These are phyloP conservation scores for Tillandsia leiboldiana DNA, from an alignment of 176 grass and related monocot species.

Conservation along the genomic window DNA sequence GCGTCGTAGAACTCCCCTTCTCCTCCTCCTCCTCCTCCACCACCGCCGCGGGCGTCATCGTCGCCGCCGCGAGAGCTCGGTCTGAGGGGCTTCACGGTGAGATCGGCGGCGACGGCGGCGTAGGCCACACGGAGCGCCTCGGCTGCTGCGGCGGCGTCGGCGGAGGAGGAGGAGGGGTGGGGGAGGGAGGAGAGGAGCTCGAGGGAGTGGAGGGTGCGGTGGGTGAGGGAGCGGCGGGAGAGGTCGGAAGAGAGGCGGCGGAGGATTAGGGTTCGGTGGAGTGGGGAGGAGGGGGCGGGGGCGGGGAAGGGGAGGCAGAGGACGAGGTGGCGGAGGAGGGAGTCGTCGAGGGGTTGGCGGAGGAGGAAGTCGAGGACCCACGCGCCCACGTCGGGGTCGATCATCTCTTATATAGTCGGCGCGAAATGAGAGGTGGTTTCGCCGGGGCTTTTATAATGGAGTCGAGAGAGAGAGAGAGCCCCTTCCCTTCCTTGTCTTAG, in stretches of 20 bases:
- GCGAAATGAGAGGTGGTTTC: background rate
- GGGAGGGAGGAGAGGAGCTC: background rate
- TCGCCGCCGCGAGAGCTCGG: background rate
- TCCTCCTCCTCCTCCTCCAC: too few species aligned
- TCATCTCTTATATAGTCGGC: background rate
- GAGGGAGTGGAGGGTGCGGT: conserved; percentile 6
- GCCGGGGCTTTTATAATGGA: background rate
- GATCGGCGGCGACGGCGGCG: conserved; percentile 10
- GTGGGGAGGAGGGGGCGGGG: background rate
- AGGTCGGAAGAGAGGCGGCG: conserved; percentile 14
- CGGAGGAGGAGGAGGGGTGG: background rate
- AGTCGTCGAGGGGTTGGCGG: background rate
- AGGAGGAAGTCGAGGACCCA: conserved; percentile 19
- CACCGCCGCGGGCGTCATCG: background rate
- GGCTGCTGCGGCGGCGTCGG: background rate
- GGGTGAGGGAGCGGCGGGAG: conserved; percentile 1
- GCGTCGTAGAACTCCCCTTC: conserved; percentile 11
- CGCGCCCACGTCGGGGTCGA: background rate
- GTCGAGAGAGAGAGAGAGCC: background rate
- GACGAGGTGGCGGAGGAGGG: background rate
- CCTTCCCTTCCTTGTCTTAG: background rate
- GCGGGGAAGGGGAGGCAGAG: background rate
- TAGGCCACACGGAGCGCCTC: background rate
- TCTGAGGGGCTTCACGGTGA: conserved; percentile 11
- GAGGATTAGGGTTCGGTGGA: conserved; percentile 3